These are phyloP conservation scores for Pythium brachiatum DNA, from an alignment of 352 stramenopile genomes.

Conservation along the genomic window DNA sequence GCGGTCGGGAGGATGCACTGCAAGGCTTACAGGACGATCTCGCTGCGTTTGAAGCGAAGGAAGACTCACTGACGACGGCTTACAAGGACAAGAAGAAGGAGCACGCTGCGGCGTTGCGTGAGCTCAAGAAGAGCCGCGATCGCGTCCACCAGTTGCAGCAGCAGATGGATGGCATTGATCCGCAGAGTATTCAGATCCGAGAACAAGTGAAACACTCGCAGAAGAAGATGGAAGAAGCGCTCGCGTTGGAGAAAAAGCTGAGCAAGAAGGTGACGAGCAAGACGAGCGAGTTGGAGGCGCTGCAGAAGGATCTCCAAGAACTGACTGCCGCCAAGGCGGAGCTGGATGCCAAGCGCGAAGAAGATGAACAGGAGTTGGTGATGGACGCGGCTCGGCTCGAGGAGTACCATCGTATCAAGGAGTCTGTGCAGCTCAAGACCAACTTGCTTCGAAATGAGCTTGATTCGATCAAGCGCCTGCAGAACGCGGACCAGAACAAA, in stretches of 20 bases:
- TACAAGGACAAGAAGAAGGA: slow-evolving; percentile 82
- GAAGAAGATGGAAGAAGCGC: slow-evolving; percentile 62
- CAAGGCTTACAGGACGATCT: slow-evolving; percentile 46
- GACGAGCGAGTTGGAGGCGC: slow-evolving; percentile 71
- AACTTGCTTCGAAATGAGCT: slow-evolving; percentile 66
- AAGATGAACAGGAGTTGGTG: slow-evolving; percentile 48
- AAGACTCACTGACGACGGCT: slow-evolving; percentile 35
- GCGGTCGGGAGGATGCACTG: slow-evolving; percentile 78
- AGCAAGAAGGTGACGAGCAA: slow-evolving; percentile 86
- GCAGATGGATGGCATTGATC: slow-evolving; percentile 82
- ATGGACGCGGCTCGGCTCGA: slow-evolving; percentile 64
- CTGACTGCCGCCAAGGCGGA: slow-evolving; percentile 57
- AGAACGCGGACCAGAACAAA: slow-evolving; percentile 69
- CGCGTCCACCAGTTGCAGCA: slow-evolving; percentile 76
- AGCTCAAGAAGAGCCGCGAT: slow-evolving; percentile 61
- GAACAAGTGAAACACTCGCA: slow-evolving; percentile 86
- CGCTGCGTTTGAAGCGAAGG: slow-evolving; percentile 41
- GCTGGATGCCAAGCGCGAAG: slow-evolving; percentile 49
- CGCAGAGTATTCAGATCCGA: slow-evolving; percentile 78
- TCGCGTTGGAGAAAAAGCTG: slow-evolving; percentile 45
- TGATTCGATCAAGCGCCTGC: slow-evolving; percentile 63
- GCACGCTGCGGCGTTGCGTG: slow-evolving; percentile 45
- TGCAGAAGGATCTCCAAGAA: slow-evolving; percentile 70
- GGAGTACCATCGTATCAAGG: slow-evolving; percentile 86
- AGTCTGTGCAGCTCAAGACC: slow-evolving; percentile 66